Base-by-base conservation (phyloP, 2,329 filamentous ascomycete genomes). In the Beauveria sp. region DNA sequence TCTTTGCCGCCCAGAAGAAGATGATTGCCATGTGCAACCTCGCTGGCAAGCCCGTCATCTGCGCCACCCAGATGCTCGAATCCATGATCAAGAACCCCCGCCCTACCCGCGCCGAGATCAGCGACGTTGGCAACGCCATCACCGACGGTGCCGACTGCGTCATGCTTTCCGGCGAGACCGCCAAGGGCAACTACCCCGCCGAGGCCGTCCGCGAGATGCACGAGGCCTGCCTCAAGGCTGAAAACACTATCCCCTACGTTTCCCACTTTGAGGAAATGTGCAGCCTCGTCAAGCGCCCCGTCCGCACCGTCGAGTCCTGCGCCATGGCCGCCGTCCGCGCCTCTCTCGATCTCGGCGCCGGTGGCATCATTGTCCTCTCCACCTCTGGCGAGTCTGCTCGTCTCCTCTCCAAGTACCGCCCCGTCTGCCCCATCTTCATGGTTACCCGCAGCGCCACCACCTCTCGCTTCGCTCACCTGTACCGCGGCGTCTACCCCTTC, bases 1-100 rank as follows among this genome's bases (percentile, higher is more conserved):
- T 99, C 68, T 99, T 99, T 79, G 91, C 96, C 69, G 95, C 95
- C 62, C 95, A 99, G 84, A 99, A 99, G 89, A 99, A 99, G 91
- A 93, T 99, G 86, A 99, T 99, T 78, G 93, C 95, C 79, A 98
- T 98, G 88, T 99, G 95, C 87, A 99, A 99, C 84, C 88, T 97
- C 74, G 93, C 92, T 69, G 95, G 95, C 79, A 99, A 99, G 86
- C 95, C 95, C 69, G 93, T 93, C 76, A 97, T 99, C 76, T 98
- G 93, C 79, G 95, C 95, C 64, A 99, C 95, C 46, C 95, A 99
- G 83, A 99, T 99, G 95, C 86, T 99, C 69, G 95, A 99, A 86
- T 96, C 92, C 67, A 99, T 99, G 95, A 99, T 96, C 78, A 97
- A 96, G 85, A 99, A 99, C 84, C 95, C 95, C 68, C 91, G 95